Conservation (phyloP, 495 filamentous ascomycete species). For the Xylaria grammica region DNA sequence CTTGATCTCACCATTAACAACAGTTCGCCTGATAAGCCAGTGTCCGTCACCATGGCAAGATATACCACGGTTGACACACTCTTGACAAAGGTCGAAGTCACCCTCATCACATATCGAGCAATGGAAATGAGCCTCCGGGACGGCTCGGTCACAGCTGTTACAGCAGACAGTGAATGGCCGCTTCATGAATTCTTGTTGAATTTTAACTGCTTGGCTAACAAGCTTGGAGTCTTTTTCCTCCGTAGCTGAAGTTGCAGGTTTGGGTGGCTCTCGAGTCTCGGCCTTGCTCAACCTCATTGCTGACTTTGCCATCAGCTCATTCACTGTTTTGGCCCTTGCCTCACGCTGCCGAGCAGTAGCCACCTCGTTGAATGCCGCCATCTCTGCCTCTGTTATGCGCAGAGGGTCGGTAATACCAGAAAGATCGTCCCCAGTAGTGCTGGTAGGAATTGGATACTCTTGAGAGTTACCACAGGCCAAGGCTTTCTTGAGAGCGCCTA, state of each 20-base stretch:
- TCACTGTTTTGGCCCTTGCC: background rate
- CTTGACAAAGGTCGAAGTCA: conserved; percentile 90
- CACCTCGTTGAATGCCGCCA: too few species aligned
- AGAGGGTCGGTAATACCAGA: too few species aligned
- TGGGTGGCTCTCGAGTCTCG: background rate
- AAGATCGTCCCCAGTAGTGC: too few species aligned
- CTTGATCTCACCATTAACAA: conserved; percentile 77
- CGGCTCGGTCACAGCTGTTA: conserved; percentile 81
- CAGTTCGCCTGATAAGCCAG: conserved; percentile 91
- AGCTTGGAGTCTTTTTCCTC: background rate
- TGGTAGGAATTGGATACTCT: too few species aligned
- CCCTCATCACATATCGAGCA: conserved; percentile 91
- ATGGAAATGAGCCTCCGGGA: conserved; percentile 87
- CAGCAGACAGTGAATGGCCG: conserved; percentile 76
- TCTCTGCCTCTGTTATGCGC: too few species aligned
- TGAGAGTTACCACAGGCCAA: too few species aligned
- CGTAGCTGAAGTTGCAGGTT: background rate
- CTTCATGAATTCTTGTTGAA: conserved; percentile 20
- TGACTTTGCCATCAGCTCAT: background rate
- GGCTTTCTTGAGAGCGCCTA: too few species aligned
- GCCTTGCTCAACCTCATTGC: background rate
- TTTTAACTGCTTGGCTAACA: background rate
- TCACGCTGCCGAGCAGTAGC: background rate
- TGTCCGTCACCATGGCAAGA: conserved; percentile 78
- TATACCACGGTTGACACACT: conserved; percentile 75